Evolutionary conservation across 1,139 yeast species (phyloP).

Genomic region (Saccharomyces pastorianus): DNA sequence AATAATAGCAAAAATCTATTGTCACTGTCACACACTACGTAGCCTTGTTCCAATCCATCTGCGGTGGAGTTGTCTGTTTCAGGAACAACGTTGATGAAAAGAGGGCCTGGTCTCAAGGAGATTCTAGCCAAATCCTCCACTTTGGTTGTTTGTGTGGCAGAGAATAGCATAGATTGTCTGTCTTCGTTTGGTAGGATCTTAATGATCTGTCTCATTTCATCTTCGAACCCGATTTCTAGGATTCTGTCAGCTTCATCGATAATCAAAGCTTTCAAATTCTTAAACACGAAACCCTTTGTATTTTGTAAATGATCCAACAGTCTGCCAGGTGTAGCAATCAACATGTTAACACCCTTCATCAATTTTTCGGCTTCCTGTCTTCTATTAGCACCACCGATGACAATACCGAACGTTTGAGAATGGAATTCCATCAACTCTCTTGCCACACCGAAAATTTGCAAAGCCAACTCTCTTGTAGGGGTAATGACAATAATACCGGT

Average conservation of each 20-base stretch:
- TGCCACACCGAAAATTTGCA: slow-evolving; percentile 95
- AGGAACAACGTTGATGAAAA: slow-evolving; percentile 88
- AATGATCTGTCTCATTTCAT: slow-evolving; percentile 95
- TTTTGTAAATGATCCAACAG: slow-evolving; percentile 92
- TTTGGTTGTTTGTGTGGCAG: slow-evolving; percentile 97
- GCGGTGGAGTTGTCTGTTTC: slow-evolving; percentile 82
- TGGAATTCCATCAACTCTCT: slow-evolving; percentile 82
- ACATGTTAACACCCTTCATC: slow-evolving; percentile 82
- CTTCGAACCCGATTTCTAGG: slow-evolving; percentile 94
- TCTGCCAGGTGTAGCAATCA: slow-evolving; percentile 97
- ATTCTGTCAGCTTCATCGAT: slow-evolving; percentile 98
- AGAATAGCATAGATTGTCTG: slow-evolving; percentile 93
- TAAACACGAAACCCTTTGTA: slow-evolving; percentile 87
- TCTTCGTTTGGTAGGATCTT: slow-evolving; percentile 87
- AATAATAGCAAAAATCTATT: slow-evolving; percentile 82
- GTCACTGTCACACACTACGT: slow-evolving; percentile 94
- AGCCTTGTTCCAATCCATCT: slow-evolving; percentile 95
- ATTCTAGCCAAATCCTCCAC: slow-evolving; percentile 97
- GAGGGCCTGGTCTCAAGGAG: slow-evolving; percentile 88
- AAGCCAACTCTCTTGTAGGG: slow-evolving; percentile 87
- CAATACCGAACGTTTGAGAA: slow-evolving; percentile 90
- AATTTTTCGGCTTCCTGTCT: slow-evolving; percentile 94
- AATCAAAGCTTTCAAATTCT: slow-evolving; percentile 84
- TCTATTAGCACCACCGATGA: slow-evolving; percentile 97
- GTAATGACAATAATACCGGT: slow-evolving; percentile 83